These are phyloP conservation scores for Diplosphaera chodatii DNA, from an alignment of 139 green algal genomes.

Conservation along the genomic window DNA sequence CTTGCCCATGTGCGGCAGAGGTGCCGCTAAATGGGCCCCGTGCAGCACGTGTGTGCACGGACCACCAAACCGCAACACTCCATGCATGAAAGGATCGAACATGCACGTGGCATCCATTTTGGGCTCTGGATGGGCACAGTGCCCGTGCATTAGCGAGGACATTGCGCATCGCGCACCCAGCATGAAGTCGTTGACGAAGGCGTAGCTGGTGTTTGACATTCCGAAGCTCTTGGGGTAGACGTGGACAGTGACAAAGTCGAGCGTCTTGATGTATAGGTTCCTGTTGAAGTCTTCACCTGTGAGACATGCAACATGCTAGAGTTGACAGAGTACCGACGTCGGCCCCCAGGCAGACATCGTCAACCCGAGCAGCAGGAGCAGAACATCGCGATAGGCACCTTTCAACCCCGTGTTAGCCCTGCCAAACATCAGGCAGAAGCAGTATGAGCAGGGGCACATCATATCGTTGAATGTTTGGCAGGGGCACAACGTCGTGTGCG, in stretches of 20 bases:
- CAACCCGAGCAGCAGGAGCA: neutral
- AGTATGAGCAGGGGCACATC: too few species aligned
- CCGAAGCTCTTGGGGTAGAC: neutral
- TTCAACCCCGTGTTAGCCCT: conserved; percentile 2
- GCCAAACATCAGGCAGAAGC: neutral
- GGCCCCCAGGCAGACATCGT: neutral
- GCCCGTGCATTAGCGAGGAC: too few species aligned
- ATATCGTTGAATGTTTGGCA: too few species aligned
- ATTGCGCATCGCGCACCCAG: neutral
- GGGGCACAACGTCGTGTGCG: too few species aligned
- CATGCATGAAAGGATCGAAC: neutral
- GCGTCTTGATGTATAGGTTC: neutral
- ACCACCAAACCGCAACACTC: too few species aligned
- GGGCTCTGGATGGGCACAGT: too few species aligned
- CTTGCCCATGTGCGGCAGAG: neutral
- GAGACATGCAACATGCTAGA: too few species aligned
- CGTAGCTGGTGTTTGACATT: neutral
- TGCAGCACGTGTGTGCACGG: too few species aligned
- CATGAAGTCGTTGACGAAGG: neutral
- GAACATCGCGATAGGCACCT: too few species aligned
- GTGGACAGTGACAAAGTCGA: conserved; percentile 22
- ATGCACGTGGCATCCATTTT: neutral
- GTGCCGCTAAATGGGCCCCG: neutral
- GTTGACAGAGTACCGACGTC: neutral
- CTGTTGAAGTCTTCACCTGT: conserved; percentile 6